Evolutionary conservation across 1,139 yeast species (phyloP), one percentile per base, ranked within the genome.

Genomic region (Blastobotrys illinoisensis): DNA sequence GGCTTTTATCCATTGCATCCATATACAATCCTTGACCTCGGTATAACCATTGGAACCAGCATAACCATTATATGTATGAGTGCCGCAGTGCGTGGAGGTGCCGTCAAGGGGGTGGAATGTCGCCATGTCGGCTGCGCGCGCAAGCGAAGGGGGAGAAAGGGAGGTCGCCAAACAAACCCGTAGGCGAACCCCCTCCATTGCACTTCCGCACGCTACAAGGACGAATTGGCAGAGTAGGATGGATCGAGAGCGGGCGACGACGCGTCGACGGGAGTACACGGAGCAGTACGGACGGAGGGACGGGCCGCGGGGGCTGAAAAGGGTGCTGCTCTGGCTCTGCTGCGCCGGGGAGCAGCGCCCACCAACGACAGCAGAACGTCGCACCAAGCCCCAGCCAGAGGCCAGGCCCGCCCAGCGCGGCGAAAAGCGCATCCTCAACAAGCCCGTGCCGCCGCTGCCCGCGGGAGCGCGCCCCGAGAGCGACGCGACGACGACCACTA

Each of bases 391-490:
- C 21, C 16, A n/a, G 36, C 5, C 20, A 11, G 23, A n/a, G 49
- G 45, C 49, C 11, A 26, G 19, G 14, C 23, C 16, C 13, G 36
- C 36, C 6, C 23, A 46, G 20, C 24, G 21, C 5, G 47, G 23
- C 14, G 53, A 50, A 5, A 43, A 48, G 14, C 54, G 54, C 48
- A 54, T 54, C 43, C 54, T 60, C 14, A 60, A 58, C 52, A 60
- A 60, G 49, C 63, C 63, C 3, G 60, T 60, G n/a, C 63, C 63
- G 2, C 62, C 62, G 13, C 47, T 60, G 26, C 62, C 63, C 3
- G 46, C 47, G 20, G 54, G 47, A 14, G 56, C 52, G 26, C 24
- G 47, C n/a, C 23, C 18, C 21, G 44, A 46, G 36, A 18, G 46
- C 36, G 49, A 11, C 46, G 16, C 16, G 23, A 23, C 16, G 46